A percentile compares a stretch with the other conserved stretches of the same genome.
Evolutionary conservation across 768 basidiomycete species (phyloP).

Genomic region (Hemileccinum rubropunctum): DNA sequence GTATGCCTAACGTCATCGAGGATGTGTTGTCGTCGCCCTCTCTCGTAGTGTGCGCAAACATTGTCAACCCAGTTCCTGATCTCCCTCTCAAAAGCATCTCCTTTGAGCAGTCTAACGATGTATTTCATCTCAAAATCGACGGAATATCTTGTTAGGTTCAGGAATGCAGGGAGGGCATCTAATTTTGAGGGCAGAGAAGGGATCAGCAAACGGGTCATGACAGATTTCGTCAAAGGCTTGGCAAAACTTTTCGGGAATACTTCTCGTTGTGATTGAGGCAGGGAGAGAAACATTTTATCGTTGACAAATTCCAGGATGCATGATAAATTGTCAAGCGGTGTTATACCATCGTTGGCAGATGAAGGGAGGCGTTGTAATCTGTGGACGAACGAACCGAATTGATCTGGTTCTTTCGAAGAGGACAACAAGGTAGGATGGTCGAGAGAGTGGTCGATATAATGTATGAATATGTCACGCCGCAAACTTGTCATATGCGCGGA

Average conservation of each 20-base stretch:
- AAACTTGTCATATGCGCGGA: conserved; percentile 55
- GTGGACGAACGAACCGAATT: conserved; percentile 36
- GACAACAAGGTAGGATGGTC: conserved; percentile 48
- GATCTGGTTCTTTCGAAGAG: conserved; percentile 33
- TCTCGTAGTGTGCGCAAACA: conserved; percentile 74
- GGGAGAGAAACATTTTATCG: conserved; percentile 50
- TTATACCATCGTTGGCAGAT: conserved; percentile 37
- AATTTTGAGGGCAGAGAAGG: conserved; percentile 70
- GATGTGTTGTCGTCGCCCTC: conserved; percentile 63
- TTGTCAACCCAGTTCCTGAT: conserved; percentile 70
- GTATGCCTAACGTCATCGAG: conserved; percentile 59
- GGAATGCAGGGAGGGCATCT: conserved; percentile 55
- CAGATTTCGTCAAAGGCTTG: conserved; percentile 55
- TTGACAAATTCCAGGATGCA: conserved; percentile 61
- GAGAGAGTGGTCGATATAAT: conserved; percentile 60
- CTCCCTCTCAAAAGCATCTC: conserved; percentile 44
- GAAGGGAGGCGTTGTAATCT: conserved; percentile 48
- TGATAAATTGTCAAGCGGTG: conserved; percentile 52
- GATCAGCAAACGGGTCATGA: conserved; percentile 66
- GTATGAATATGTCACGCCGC: conserved; percentile 58
- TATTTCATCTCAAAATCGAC: conserved; percentile 64
- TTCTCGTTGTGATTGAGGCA: conserved; percentile 47
- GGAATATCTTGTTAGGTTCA: conserved; percentile 54
- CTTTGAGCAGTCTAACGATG: conserved; percentile 48
- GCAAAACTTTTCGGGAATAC: conserved; percentile 56